phyloP scores from a whole-genome alignment of 139 green algal genomes.

The Tetraselmis chui region DNA sequence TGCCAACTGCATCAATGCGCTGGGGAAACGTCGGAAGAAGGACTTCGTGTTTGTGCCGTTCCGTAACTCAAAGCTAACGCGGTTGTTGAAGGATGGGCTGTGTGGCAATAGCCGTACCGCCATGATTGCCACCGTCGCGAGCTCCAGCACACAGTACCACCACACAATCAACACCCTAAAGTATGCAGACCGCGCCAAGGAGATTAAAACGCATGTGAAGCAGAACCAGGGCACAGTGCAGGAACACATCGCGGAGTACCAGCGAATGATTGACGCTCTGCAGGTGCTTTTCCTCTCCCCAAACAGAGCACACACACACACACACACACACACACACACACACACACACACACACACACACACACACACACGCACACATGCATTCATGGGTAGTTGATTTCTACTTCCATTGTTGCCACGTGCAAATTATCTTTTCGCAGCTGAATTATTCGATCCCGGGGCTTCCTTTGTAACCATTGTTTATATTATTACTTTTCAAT shows the following conservation, averaged over 20 bases:
- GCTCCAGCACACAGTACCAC: constrained; percentile 61
- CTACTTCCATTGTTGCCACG: too few species aligned
- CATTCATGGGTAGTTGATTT: too few species aligned
- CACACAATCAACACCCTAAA: constrained; percentile 68
- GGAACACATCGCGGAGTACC: constrained; percentile 31
- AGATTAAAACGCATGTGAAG: constrained; percentile 40
- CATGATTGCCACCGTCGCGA: constrained; percentile 76
- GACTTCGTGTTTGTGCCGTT: constrained; percentile 28
- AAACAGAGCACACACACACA: too few species aligned
- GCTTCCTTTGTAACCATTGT: too few species aligned
- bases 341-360: too few species aligned
- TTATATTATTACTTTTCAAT: too few species aligned
- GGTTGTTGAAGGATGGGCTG: constrained; percentile 45
- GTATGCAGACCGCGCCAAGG: constrained; percentile 44
- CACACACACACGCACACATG: too few species aligned
- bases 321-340: neutral
- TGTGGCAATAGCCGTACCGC: constrained; percentile 71
- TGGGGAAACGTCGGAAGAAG: constrained; percentile 36
- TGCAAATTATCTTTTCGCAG: too few species aligned
- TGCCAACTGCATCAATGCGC: constrained; percentile 82
- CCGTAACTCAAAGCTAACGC: constrained; percentile 28
- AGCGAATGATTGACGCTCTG: constrained; percentile 34
- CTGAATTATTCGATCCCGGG: too few species aligned
- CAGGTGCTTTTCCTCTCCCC: constrained; percentile 11
- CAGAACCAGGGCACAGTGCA: constrained; percentile 24